phyloP scores from a whole-genome alignment of 192 early-diverging fungal genomes.

The Lobulomyces angularis region DNA sequence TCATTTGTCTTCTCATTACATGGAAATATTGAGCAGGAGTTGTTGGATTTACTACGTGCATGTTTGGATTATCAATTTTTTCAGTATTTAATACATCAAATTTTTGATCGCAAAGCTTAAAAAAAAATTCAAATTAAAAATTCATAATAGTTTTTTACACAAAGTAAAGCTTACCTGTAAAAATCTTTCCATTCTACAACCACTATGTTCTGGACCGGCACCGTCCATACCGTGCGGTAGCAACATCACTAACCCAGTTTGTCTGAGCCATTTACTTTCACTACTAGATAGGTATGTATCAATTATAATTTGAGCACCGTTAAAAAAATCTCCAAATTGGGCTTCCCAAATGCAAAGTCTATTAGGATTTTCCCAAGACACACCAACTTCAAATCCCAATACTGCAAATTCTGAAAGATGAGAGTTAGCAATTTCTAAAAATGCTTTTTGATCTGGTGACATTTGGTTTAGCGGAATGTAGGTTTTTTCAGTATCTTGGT shows the following conservation, averaged over 20 bases:
- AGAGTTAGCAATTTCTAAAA: slow-evolving; percentile 84
- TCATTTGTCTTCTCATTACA: slow-evolving; percentile 83
- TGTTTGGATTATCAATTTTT: slow-evolving; percentile 68
- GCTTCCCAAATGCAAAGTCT: slow-evolving; percentile 91
- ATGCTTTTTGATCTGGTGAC: slow-evolving; percentile 19
- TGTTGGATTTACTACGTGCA: slow-evolving; percentile 87
- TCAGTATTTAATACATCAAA: slow-evolving; percentile 41
- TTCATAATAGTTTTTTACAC: slow-evolving; percentile 4
- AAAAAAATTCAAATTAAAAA: not conserved
- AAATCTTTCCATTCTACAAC: slow-evolving; percentile 85
- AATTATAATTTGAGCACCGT: slow-evolving; percentile 87
- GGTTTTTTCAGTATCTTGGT: slow-evolving; percentile 75
- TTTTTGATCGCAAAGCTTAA: slow-evolving; percentile 61
- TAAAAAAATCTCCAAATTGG: slow-evolving; percentile 98
- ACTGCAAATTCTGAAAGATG: slow-evolving; percentile 89
- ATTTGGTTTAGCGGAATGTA: slow-evolving; percentile 74
- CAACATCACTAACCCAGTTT: slow-evolving; percentile 82
- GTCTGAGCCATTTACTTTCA: slow-evolving; percentile 91
- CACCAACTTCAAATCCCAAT: slow-evolving; percentile 89
- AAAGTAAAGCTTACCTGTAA: slow-evolving; percentile 49
- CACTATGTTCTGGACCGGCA: slow-evolving; percentile 89
- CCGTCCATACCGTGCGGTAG: slow-evolving; percentile 93
- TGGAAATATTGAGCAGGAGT: slow-evolving; percentile 96
- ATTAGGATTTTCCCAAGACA: slow-evolving; percentile 79
- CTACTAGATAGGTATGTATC: slow-evolving; percentile 82